A percentile compares a stretch with the other conserved stretches of the same genome.
These are phyloP conservation scores for Raffaelea arxii DNA, from an alignment of 2,329 filamentous ascomycete genomes.

Conservation along the genomic window DNA sequence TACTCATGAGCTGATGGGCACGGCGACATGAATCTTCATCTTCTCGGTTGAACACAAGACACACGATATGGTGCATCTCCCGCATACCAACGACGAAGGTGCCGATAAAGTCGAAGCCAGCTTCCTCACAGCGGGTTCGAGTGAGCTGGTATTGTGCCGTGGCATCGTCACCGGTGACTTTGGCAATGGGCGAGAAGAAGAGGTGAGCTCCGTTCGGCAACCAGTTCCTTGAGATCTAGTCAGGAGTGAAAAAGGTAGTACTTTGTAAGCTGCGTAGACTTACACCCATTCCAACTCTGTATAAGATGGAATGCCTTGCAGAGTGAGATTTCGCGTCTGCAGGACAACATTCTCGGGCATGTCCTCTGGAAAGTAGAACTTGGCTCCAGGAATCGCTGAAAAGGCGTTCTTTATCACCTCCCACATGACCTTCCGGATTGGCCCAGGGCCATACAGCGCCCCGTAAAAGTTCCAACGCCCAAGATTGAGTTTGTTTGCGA, in stretches of 20 bases:
- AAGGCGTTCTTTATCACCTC: not conserved
- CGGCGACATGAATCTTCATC: not conserved
- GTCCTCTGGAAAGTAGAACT: not conserved
- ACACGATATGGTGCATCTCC: not conserved
- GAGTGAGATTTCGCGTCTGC: not conserved
- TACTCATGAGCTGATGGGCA: not conserved
- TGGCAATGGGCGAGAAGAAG: constrained; percentile 25
- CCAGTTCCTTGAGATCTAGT: constrained; percentile 26
- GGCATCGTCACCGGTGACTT: not conserved
- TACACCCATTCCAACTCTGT: not conserved
- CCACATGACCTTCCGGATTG: not conserved
- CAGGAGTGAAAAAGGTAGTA: constrained; percentile 8
- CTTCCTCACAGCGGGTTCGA: not conserved
- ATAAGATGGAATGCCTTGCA: not conserved
- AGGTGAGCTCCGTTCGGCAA: constrained; percentile 32
- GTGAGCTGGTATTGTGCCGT: not conserved
- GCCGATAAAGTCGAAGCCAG: not conserved
- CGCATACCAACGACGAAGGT: not conserved
- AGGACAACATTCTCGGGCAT: not conserved
- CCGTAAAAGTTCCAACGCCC: not conserved
- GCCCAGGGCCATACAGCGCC: not conserved
- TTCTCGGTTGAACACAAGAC: not conserved
- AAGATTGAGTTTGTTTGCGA: not conserved
- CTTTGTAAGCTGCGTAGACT: constrained; percentile 8
- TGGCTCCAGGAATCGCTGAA: not conserved